phyloP scores from a whole-genome alignment of 768 basidiomycete genomes.

The Crepidotus variabilis region DNA sequence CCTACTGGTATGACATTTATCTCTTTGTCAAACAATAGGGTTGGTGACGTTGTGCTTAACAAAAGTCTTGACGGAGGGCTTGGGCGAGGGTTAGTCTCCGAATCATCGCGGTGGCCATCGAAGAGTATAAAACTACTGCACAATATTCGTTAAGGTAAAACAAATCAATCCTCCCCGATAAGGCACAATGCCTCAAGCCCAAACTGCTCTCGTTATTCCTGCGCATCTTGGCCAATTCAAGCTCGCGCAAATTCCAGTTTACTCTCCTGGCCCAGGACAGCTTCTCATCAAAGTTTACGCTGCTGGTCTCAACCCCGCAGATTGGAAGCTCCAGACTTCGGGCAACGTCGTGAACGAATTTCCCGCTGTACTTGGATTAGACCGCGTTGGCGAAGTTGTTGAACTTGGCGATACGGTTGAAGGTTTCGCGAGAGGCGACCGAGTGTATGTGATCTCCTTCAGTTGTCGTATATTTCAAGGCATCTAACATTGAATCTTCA shows the following conservation, averaged over 20 bases:
- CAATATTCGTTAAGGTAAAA: no score
- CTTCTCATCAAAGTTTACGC: constrained; percentile 37
- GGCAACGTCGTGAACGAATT: constrained; percentile 34
- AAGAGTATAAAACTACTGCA: no score
- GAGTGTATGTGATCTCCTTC: constrained; percentile 33
- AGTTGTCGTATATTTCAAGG: neutral
- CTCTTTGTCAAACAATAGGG: no score
- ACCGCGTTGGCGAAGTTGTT: constrained; percentile 46
- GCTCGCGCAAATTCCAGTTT: constrained; percentile 1
- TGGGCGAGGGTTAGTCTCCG: no score
- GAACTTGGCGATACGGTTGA: constrained; percentile 46
- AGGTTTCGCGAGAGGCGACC: constrained; percentile 44
- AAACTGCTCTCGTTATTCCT: constrained; percentile 1
- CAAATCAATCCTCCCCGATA: no score
- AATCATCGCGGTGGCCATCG: no score
- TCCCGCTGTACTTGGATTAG: constrained; percentile 42
- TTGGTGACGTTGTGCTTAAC: no score
- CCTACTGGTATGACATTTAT: no score
- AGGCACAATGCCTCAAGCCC: neutral
- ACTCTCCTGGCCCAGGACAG: constrained; percentile 29
- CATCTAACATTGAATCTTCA: neutral
- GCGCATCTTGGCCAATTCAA: neutral
- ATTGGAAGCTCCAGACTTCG: constrained; percentile 44
- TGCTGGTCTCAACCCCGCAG: constrained; percentile 43
- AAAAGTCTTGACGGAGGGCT: no score